Conservation (phyloP, 148 eudicot genomes). For the Polygonum aviculare region DNA sequence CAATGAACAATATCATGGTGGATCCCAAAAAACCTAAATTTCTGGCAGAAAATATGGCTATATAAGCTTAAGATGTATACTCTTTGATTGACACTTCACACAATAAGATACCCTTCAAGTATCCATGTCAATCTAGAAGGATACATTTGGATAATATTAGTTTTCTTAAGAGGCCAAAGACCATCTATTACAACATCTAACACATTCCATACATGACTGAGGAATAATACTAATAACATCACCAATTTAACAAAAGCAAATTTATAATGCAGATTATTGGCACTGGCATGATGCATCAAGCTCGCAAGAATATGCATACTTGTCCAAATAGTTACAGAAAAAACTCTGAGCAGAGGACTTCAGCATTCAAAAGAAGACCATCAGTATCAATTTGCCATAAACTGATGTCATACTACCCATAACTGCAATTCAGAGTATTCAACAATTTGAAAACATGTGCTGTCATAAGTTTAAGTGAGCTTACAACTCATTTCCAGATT, state of each 20-base stretch:
- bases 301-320: neutral
- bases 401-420: neutral
- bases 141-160: neutral
- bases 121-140: neutral
- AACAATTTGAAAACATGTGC: neutral
- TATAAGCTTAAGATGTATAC: neutral
- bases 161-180: neutral
- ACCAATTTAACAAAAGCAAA: neutral
- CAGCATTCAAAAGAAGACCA: neutral
- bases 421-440: neutral
- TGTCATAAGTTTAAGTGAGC: slow-evolving; percentile 17
- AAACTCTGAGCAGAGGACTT: neutral
- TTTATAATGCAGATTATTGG: neutral
- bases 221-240: neutral
- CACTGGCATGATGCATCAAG: neutral
- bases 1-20: neutral
- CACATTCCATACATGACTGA: neutral
- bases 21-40: neutral
- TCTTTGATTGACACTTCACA: neutral
- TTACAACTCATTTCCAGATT: slow-evolving; percentile 74
- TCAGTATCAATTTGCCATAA: neutral
- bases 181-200: neutral
- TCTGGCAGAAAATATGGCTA: neutral
- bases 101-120: neutral
- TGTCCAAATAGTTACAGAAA: neutral